These are phyloP conservation scores for Epichloe baconii DNA, from an alignment of 2,329 filamentous ascomycete genomes.

Conservation along the genomic window DNA sequence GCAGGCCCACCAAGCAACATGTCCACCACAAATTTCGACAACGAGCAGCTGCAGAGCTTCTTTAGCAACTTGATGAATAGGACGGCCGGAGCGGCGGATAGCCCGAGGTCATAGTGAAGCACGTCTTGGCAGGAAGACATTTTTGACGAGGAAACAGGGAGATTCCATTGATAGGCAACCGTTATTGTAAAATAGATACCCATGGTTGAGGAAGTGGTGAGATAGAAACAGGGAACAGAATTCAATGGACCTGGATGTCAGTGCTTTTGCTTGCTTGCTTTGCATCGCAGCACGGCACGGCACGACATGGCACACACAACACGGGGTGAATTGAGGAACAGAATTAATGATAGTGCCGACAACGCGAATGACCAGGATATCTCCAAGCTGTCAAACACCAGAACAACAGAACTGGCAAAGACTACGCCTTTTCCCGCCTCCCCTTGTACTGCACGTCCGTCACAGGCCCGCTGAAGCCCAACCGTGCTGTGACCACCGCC, in stretches of 20 bases:
- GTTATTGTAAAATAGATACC: slow-evolving; percentile 30
- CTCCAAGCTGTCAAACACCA: no score
- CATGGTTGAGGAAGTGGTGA: slow-evolving; percentile 12
- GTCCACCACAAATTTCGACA: slow-evolving; percentile 31
- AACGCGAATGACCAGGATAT: no score
- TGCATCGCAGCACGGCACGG: no score
- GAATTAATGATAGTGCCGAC: not conserved
- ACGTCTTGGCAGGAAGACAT: not conserved
- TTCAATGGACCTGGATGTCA: no score
- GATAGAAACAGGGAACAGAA: no score
- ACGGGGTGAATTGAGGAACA: no score
- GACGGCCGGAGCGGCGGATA: slow-evolving; percentile 20
- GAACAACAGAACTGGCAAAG: not conserved
- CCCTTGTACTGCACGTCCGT: slow-evolving; percentile 14
- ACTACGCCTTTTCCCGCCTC: slow-evolving; percentile 6
- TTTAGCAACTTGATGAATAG: slow-evolving; percentile 48
- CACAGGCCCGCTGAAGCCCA: slow-evolving; percentile 44
- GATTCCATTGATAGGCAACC: not conserved
- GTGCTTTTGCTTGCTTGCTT: no score
- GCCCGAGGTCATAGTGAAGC: slow-evolving; percentile 7
- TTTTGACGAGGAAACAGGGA: not conserved
- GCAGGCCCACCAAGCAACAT: slow-evolving; percentile 27
- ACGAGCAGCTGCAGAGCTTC: slow-evolving; percentile 45
- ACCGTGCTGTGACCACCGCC: slow-evolving; percentile 57
- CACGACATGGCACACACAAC: no score